Evolutionary conservation across 2,329 filamentous ascomycete species (phyloP).

Genomic region (Hypoxylon sp.): DNA sequence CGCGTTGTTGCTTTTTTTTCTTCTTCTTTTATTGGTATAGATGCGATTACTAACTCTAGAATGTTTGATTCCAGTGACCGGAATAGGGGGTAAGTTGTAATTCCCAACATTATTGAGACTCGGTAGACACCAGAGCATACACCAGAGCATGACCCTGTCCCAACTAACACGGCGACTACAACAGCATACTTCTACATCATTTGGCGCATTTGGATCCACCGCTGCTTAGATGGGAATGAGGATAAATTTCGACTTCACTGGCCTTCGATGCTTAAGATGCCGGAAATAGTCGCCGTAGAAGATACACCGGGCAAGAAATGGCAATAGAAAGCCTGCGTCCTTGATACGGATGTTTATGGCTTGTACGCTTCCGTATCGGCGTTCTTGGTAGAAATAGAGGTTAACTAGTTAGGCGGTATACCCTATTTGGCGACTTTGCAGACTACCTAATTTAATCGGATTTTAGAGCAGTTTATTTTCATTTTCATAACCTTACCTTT

Average conservation of each 20-base stretch:
- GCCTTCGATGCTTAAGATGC: constrained; percentile 72
- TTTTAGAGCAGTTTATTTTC: neutral
- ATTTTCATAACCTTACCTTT: no score
- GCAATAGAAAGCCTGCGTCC: constrained; percentile 24
- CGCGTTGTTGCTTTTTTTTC: neutral
- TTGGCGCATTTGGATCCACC: constrained; percentile 86
- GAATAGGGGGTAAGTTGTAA: constrained; percentile 67
- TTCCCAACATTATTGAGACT: neutral
- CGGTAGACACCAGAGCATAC: no score
- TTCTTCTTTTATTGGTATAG: neutral
- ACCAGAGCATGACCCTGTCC: neutral
- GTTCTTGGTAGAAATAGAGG: constrained; percentile 12
- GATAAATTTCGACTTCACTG: constrained; percentile 80
- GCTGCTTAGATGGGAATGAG: constrained; percentile 80
- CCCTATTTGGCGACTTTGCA: neutral
- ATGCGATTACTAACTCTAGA: constrained; percentile 22
- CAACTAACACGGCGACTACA: constrained; percentile 35
- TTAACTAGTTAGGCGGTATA: neutral
- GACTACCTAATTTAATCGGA: neutral
- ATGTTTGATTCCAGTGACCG: constrained; percentile 74
- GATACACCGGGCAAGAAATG: constrained; percentile 51
- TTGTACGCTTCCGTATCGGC: neutral
- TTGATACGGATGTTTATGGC: neutral
- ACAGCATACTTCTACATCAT: constrained; percentile 84
- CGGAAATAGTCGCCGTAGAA: constrained; percentile 61